Conservation (phyloP, 306 rosid genomes). For the Fragaria ananassa region DNA sequence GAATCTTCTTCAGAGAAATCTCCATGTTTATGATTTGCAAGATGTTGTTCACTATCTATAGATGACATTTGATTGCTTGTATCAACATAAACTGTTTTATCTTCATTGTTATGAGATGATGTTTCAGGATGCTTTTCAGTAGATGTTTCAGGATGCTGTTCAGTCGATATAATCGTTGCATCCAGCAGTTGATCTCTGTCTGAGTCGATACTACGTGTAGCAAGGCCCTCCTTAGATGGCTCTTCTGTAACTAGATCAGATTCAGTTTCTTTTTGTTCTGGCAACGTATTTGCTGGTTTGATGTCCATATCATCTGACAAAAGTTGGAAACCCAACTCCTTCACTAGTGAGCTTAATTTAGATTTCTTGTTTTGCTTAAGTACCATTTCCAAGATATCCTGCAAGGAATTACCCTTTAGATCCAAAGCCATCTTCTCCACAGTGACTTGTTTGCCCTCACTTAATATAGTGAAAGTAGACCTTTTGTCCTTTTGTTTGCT, state of each 20-base stretch:
- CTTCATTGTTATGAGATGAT: conserved; percentile 42
- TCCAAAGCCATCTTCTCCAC: conserved; percentile 61
- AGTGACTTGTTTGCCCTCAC: conserved; percentile 63
- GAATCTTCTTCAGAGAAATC: conserved; percentile 32
- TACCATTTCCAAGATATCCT: conserved; percentile 52
- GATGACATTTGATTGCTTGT: conserved; percentile 31
- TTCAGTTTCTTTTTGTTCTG: conserved; percentile 42
- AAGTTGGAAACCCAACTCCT: conserved; percentile 89
- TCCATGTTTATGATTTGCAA: conserved; percentile 36
- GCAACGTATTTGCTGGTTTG: conserved; percentile 39
- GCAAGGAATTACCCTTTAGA: conserved; percentile 62
- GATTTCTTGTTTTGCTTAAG: conserved; percentile 54
- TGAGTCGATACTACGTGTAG: conserved; percentile 23
- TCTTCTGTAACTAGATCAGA: conserved; percentile 43
- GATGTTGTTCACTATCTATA: conserved; percentile 37
- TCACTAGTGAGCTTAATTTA: conserved; percentile 77
- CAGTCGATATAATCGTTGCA: conserved; percentile 22
- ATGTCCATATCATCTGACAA: conserved; percentile 82
- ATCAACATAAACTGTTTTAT: conserved; percentile 34
- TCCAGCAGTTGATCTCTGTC: conserved; percentile 33
- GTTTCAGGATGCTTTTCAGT: conserved; percentile 24
- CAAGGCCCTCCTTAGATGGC: conserved; percentile 37
- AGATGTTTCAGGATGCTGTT: conserved; percentile 40
- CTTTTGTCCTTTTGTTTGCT: conserved; percentile 55
- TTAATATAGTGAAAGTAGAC: conserved; percentile 55